Percentiles rank a stretch among this genome's conserved stretches.
These are phyloP conservation scores for Yamadazyma blattariae DNA, from an alignment of 1,139 yeast genomes.

Conservation along the genomic window DNA sequence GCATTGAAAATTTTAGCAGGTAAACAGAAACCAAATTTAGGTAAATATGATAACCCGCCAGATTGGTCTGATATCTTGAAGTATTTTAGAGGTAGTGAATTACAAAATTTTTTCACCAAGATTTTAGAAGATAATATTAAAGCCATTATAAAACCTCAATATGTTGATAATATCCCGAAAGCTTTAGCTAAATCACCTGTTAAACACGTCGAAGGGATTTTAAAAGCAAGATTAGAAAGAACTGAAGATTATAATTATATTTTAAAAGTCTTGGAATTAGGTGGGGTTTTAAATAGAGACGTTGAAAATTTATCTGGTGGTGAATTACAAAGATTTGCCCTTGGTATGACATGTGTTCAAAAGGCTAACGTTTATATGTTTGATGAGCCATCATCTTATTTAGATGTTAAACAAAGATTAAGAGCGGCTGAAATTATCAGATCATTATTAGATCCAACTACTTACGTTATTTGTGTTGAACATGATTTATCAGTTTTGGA, in stretches of 20 bases:
- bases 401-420: constrained; percentile 97
- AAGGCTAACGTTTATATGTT: constrained; percentile 96
- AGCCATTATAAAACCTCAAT: constrained; percentile 96
- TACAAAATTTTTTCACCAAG: constrained; percentile 93
- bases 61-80: constrained; percentile 93
- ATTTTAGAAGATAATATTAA: constrained; percentile 89
- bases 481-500: constrained; percentile 97
- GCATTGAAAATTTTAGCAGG: constrained; percentile 98
- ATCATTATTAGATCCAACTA: constrained; percentile 69
- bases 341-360: constrained; percentile 96
- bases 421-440: constrained; percentile 95
- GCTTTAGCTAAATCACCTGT: constrained; percentile 87
- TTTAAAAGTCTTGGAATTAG: constrained; percentile 68
- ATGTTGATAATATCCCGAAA: constrained; percentile 94
- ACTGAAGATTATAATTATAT: constrained; percentile 58
- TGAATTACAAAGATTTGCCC: constrained; percentile 96
- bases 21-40: constrained; percentile 94
- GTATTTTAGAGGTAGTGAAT: constrained; percentile 93
- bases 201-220: constrained; percentile 80
- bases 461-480: constrained; percentile 92
- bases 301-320: constrained; percentile 93
- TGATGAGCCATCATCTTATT: constrained; percentile 97
- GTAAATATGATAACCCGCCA: constrained; percentile 91
- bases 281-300: constrained; percentile 76
- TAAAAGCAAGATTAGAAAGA: constrained; percentile 73